phyloP scores from a whole-genome alignment of 228 moss, liverwort and hornwort species.

The Sphagnum magellanicum region DNA sequence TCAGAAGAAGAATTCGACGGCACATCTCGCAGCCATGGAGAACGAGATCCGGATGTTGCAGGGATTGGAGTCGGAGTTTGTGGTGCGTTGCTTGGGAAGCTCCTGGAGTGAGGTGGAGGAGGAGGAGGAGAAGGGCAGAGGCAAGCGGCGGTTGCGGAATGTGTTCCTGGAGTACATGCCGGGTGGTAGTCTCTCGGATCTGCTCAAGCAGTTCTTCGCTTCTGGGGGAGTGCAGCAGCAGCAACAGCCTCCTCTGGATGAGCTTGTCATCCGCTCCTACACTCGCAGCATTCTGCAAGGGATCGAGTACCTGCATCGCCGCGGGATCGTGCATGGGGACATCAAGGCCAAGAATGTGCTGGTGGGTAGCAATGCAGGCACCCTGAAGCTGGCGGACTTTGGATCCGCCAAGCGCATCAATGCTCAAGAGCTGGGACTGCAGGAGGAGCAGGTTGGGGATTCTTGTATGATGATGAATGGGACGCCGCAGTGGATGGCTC shows the following conservation, averaged over 20 bases:
- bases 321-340: conserved; percentile 11
- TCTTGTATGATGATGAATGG: conserved; percentile 29
- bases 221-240: conserved; percentile 4
- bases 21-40: conserved; percentile 29
- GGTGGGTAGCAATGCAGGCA: conserved; percentile 1
- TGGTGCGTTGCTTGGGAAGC: conserved; percentile 47
- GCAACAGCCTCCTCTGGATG: conserved; percentile 4
- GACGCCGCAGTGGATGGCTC: conserved; percentile 23
- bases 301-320: conserved; percentile 4
- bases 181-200: conserved; percentile 44
- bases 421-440: conserved; percentile 5
- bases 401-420: conserved; percentile 7
- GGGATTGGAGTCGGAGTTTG: conserved; percentile 36
- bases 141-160: conserved; percentile 20
- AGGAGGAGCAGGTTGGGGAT: neutral
- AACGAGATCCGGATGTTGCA: conserved; percentile 45
- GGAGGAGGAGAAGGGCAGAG: conserved; percentile 26
- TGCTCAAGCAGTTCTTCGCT: conserved; percentile 42
- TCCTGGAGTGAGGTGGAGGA: conserved; percentile 5
- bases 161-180: conserved; percentile 60
- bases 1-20: conserved; percentile 5
- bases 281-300: conserved; percentile 11
- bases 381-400: conserved; percentile 18
- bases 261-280: conserved; percentile 10
- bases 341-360: conserved; percentile 20